Evolutionary conservation across 495 filamentous ascomycete species (phyloP).

Genomic region (Neurospora sp.): DNA sequence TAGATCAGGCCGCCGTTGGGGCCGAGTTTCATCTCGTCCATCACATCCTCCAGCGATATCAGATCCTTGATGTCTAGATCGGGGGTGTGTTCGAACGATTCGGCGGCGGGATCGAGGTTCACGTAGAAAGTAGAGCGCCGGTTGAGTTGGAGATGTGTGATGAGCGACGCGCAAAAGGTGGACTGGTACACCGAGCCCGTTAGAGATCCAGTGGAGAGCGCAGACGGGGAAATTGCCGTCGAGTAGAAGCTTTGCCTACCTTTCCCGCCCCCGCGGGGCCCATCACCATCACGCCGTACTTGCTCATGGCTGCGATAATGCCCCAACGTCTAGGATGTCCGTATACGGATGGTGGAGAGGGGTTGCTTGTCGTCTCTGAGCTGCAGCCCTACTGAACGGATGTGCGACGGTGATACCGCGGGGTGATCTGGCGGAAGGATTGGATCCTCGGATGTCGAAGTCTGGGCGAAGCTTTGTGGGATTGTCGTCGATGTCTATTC

Average conservation of each 20-base stretch:
- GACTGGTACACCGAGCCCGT: conserved; percentile 41
- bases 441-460: not conserved
- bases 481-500: not conserved
- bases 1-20: conserved; percentile 95
- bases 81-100: conserved; percentile 80
- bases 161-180: conserved; percentile 87
- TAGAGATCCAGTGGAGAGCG: conserved; percentile 4
- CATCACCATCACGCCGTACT: conserved; percentile 90
- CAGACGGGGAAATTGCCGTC: not conserved
- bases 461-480: not conserved
- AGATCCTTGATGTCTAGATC: conserved; percentile 96
- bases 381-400: not conserved
- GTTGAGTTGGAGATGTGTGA: conserved; percentile 81
- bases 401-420: not conserved
- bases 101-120: conserved; percentile 94
- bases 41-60: conserved; percentile 92
- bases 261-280: conserved; percentile 85
- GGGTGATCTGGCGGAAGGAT: not conserved
- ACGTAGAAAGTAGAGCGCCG: conserved; percentile 88
- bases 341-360: not conserved
- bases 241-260: conserved; percentile 30
- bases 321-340: not conserved
- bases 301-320: conserved; percentile 54
- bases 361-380: not conserved
- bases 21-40: conserved; percentile 90